Conservation (phyloP, 2,329 filamentous ascomycete genomes). For the Colletotrichum trifolii region DNA sequence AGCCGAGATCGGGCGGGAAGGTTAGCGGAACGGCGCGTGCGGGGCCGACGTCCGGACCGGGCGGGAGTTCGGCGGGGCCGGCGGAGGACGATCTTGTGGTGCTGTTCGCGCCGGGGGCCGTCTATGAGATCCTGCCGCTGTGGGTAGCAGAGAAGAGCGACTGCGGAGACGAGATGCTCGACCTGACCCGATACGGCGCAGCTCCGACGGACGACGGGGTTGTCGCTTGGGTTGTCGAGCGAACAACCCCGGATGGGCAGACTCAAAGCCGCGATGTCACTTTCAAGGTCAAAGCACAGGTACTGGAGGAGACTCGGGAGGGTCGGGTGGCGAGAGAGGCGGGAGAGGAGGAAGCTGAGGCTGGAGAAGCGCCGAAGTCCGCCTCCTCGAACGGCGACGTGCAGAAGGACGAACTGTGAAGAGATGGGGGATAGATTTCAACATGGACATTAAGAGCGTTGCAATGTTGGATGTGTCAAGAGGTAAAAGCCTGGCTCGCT, state of each 20-base stretch:
- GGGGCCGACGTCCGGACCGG: slow-evolving; percentile 35
- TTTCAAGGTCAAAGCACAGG: slow-evolving; percentile 44
- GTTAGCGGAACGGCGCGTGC: slow-evolving; percentile 43
- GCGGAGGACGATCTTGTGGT: slow-evolving; percentile 50
- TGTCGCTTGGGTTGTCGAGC: slow-evolving; percentile 43
- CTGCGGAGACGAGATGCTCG: slow-evolving; percentile 53
- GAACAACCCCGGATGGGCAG: slow-evolving; percentile 41
- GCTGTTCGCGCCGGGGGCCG: slow-evolving; percentile 64
- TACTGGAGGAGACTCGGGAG: slow-evolving; percentile 42
- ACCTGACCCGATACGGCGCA: slow-evolving; percentile 45
- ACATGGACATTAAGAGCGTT: too few relatives aligned
- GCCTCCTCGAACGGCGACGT: not conserved
- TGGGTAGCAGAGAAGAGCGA: slow-evolving; percentile 57
- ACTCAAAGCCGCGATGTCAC: slow-evolving; percentile 40
- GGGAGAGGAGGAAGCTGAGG: not conserved
- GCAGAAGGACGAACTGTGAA: too few relatives aligned
- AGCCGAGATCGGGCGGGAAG: slow-evolving; percentile 42
- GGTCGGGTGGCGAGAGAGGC: slow-evolving; percentile 39
- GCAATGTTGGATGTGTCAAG: too few relatives aligned
- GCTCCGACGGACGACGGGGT: slow-evolving; percentile 42
- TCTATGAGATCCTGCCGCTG: slow-evolving; percentile 61
- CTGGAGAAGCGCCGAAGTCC: too few relatives aligned
- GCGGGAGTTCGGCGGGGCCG: not conserved
- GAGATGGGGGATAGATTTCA: too few relatives aligned
- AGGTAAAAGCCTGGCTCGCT: too few relatives aligned